Evolutionary conservation across 495 filamentous ascomycete genomes (phyloP), one percentile per base, ranked within the genome.

Genomic region (Astrocystis sublimbata): DNA sequence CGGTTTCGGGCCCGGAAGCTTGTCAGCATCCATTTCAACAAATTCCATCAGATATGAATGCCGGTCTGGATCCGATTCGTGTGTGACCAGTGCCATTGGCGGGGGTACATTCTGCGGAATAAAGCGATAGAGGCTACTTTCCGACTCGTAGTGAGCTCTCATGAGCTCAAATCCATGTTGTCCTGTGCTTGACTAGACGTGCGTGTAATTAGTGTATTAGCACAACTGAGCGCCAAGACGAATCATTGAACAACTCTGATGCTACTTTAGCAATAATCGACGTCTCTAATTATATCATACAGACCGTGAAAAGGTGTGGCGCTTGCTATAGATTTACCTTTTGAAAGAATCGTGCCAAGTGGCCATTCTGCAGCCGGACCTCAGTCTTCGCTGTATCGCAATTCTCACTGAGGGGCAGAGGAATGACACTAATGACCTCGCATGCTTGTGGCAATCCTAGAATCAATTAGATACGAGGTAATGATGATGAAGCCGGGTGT

Each of bases 21-120:
- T 74, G 70, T 50, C 60, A 23, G 67, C 65, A 40, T 62, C 52
- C 60, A 71, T 65, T 31, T 69, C 60, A 36, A 64, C 38, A 41
- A 64, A 71, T 17, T 64, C 58, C 33, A 58, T 46, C 7, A 71
- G 49, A 60, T 54, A 71, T 47, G 63, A 68, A 54, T 71, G 59
- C n/a, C 43, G 58, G 38, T 69, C 61, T 5, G 60, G 58, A 5
- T 50, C 38, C 13, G 61, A 58, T 24, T 64, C 58, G 60, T 69
- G 65, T 38, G 58, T 57, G 9, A 63, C 63, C 31, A 47, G 35
- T 3, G 62, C 35, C 30, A 71, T 35, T 0, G 68, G 68, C 6
- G 52, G 58, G 8, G 68, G 66, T 3, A 66, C 60, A 35, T 60
- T 58, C 30, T 69, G 60, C 13, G 68, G 68, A 21, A 68, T 63